Conservation (phyloP, 208 protist species). For the Entamoeba histolytica region DNA sequence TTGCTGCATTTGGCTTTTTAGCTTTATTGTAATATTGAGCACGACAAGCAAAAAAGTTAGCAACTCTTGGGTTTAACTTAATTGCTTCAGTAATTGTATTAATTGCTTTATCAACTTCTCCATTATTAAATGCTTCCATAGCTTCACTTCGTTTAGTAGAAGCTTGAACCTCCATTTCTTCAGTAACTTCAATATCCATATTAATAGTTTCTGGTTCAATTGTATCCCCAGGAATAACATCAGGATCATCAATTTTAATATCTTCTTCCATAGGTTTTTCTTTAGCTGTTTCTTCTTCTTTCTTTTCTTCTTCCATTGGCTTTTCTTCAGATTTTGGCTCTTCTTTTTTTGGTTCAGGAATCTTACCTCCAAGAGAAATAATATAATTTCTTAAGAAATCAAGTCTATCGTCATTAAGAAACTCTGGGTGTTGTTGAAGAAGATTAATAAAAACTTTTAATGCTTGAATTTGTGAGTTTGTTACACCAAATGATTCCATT, state of each 20-base stretch:
- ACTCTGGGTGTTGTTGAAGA: neutral
- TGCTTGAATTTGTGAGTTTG: neutral
- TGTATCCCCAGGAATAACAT: neutral
- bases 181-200: neutral
- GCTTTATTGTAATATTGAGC: slow-evolving; percentile 58
- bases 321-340: neutral
- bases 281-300: neutral
- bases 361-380: neutral
- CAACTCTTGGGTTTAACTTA: neutral
- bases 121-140: neutral
- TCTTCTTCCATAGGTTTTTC: neutral
- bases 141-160: neutral
- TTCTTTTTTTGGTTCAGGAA: neutral
- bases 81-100: neutral
- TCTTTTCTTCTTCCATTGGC: neutral
- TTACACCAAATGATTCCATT: neutral
- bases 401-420: neutral
- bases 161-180: neutral
- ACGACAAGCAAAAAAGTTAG: slow-evolving; percentile 18
- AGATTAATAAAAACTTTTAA: neutral
- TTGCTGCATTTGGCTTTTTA: slow-evolving; percentile 42
- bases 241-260: neutral
- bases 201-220: neutral
- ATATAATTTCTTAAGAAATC: neutral
- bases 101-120: neutral